A percentile compares a stretch with the other conserved stretches of the same genome.
Conservation (phyloP, 306 rosid species). For the Quercus parvula region DNA sequence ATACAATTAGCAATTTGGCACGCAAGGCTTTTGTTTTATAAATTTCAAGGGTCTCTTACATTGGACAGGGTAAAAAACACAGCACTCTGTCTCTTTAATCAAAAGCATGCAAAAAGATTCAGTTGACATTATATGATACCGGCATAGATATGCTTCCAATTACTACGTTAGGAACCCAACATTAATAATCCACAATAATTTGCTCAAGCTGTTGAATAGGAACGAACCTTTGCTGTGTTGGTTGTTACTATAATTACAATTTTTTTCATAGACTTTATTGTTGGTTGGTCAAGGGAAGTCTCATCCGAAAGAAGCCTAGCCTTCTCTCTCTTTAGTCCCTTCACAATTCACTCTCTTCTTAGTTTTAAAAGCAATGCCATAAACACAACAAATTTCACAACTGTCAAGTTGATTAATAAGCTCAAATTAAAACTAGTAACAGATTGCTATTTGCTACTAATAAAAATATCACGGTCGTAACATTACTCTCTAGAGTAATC, state of each 20-base stretch:
- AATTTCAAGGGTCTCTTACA: background rate
- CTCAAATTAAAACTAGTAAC: too few species aligned
- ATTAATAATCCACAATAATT: background rate
- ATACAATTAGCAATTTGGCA: background rate
- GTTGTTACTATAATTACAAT: background rate
- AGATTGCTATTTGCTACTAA: too few species aligned
- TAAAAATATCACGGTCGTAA: too few species aligned
- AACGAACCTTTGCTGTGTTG: conserved; percentile 7
- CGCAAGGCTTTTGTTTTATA: background rate
- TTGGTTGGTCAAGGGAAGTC: background rate
- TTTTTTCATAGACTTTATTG: background rate
- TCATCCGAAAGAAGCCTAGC: conserved; percentile 1
- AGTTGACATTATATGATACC: background rate
- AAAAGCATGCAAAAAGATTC: background rate
- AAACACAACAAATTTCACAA: too few species aligned
- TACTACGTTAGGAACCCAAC: background rate
- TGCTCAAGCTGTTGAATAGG: background rate
- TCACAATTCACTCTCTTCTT: background rate
- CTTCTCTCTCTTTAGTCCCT: background rate
- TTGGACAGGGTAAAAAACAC: background rate
- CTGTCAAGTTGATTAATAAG: too few species aligned
- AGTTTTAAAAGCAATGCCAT: background rate
- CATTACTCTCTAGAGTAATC: too few species aligned
- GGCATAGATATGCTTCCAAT: background rate
- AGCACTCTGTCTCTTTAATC: background rate